Base-by-base conservation (phyloP, 2,329 filamentous ascomycete genomes). In the Aspergillus sp. region DNA sequence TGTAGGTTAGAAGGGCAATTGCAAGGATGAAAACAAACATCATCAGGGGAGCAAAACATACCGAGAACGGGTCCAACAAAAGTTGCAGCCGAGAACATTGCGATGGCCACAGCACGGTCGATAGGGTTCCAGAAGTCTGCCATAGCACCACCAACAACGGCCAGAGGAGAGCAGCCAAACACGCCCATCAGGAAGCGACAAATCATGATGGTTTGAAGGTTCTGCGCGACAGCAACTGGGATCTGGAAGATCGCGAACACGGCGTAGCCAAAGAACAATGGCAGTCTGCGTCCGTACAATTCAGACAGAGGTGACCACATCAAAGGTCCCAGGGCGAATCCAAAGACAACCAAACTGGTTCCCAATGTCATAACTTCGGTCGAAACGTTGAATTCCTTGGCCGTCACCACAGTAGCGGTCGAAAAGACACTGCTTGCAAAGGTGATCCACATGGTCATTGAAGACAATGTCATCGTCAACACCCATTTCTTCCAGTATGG, bases 181-280 rank as follows among this genome's bases (percentile, higher is more conserved):
- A 81, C 60, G 2, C 84, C 85, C 1, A 77, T 76, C 4, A 87
- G 73, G 65, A 86, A 86, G 0, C 85, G 80, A 57, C 76, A 81
- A 12, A 86, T 60, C 67, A 86, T 75, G 57, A 86, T 80, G 0
- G 83, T 85, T 36, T 82, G 63, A 0, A 85, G 54, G 63, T 86
- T 85, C 49, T 77, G 75, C 0, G 84, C 82, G 2, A 84, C 79
- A 2, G 81, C 84, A 12, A 84, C 80, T 0, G 82, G 81, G 52
- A 86, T 82, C 57, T 85, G 80, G 60, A 85, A 85, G 49, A 86
- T 78, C 2, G 77, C 76, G 57, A 85, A 84, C 18, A 78, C 59
- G 12, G 75, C 65, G 63, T 81, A 81, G 0, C 81, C 82, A 20
- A 78, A 64, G 69, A 84, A 80, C 5, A 86, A 69, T 2, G 82